Conservation (phyloP, 2,329 filamentous ascomycete genomes). For the Pseudogymnoascus sp. region DNA sequence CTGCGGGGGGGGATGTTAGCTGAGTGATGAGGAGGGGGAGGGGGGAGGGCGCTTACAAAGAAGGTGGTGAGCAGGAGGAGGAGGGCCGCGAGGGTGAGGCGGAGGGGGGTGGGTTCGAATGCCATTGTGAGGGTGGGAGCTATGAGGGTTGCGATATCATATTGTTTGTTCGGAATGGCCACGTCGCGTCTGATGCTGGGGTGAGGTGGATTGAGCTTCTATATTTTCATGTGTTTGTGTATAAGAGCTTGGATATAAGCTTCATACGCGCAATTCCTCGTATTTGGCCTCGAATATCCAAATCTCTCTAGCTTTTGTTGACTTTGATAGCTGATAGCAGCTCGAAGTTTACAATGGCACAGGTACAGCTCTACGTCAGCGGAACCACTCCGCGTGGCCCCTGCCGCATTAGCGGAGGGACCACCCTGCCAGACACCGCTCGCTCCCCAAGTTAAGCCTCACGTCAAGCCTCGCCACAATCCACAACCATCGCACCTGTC, state of each 20-base stretch:
- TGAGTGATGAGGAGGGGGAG: neutral
- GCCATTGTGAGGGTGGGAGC: conserved; percentile 16
- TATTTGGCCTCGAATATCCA: neutral
- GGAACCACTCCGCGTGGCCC: neutral
- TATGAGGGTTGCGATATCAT: neutral
- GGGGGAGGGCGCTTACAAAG: conserved; percentile 18
- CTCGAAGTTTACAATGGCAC: neutral
- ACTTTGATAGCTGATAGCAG: neutral
- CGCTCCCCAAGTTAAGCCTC: neutral
- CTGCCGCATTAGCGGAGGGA: conserved; percentile 5
- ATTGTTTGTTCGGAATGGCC: neutral
- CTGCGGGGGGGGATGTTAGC: conserved; percentile 13
- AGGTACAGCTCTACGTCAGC: neutral
- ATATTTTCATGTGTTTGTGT: neutral
- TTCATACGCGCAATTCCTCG: neutral
- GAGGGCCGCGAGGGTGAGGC: conserved; percentile 17
- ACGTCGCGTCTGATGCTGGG: neutral
- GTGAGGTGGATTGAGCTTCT: neutral
- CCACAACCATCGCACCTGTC: neutral
- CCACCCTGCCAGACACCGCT: conserved; percentile 3
- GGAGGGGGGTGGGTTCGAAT: conserved; percentile 19
- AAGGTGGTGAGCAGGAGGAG: conserved; percentile 19
- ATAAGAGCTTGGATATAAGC: neutral
- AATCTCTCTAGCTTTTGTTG: neutral
- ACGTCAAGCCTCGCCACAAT: neutral